Base-by-base conservation (phyloP, 148 eudicot species). In the Rheum nobile region DNA sequence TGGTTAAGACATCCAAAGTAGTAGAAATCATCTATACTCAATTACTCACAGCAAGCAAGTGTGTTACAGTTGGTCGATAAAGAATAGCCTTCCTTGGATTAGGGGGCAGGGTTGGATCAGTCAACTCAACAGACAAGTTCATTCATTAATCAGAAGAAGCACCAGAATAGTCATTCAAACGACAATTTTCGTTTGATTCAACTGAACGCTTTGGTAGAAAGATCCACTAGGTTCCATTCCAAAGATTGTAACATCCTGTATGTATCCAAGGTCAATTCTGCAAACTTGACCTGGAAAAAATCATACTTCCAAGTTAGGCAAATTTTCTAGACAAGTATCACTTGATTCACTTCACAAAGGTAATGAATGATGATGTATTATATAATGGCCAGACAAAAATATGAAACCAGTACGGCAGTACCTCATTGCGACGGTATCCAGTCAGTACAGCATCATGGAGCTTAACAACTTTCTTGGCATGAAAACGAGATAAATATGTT, bases 171-270 rank as follows among this genome's bases (percentile, higher is more conserved):
- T 90, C 94, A 78, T 83, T 82, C 29, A 63, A 39, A 79, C 73
- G 76, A 65, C 94, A 92, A 83, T 92, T 90, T 78, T 84, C 85
- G 57, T 55, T 57, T 21, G 86, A 72, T 85, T 87, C 92, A 80
- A 75, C 79, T 55, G 80, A 87, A 74, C 75, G 88, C 76, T 86
- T 32, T 90, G 91, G 79, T 87, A 88, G 79, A 85, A 86, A 29
- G 90, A 84, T 85, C 93, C 97, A 85, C 92, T 90, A 21, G 97
- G 92, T 86, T 95, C 99, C 99, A 95, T 85, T 95, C 99, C 81
- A 95, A 84, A 82, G 96, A 88, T 73, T 95, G 99, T 75, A 88
- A 82, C 99, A 95, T 95, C 83, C 99, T 85, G 73, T 78, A 95
- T 57, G 97, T 87, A 84, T 90, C 99, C 34, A 95, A 71, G 13